phyloP scores from a whole-genome alignment of 2,329 filamentous ascomycete genomes.

The Sporothrix dimorphospora region DNA sequence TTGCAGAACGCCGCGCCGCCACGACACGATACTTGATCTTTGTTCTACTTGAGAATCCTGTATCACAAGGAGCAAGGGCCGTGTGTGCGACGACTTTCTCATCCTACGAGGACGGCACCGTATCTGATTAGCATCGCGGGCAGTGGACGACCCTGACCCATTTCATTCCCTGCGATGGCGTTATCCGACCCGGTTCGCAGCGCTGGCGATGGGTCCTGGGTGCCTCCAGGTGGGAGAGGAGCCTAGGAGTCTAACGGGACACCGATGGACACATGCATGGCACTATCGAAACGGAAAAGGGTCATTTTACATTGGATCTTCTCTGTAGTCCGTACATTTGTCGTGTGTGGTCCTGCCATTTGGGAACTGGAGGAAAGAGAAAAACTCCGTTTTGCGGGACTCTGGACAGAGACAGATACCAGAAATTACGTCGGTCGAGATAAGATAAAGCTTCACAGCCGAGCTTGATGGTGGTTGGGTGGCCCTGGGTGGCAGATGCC shows the following conservation, averaged over 20 bases:
- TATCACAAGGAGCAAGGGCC: neutral
- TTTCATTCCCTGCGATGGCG: neutral
- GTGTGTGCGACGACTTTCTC: neutral
- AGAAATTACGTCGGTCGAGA: conserved; percentile 8
- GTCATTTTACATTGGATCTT: neutral
- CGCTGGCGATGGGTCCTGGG: neutral
- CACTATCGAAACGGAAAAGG: conserved; percentile 8
- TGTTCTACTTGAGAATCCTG: neutral
- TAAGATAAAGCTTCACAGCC: conserved; percentile 5
- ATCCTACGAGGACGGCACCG: neutral
- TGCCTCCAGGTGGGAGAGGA: too few species aligned
- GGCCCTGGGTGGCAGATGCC: too few species aligned
- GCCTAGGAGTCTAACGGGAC: neutral
- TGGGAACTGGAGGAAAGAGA: neutral
- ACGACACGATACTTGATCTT: neutral
- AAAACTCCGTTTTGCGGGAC: conserved; percentile 15
- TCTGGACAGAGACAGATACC: neutral
- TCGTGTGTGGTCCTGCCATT: conserved; percentile 20
- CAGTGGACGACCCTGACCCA: neutral
- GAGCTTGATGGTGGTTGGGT: neutral
- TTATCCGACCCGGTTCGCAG: neutral
- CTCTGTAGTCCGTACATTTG: neutral
- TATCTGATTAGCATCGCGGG: neutral
- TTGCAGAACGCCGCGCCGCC: neutral
- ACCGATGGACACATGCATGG: neutral